Conservation (phyloP, 75 land plant species). For the Adiantum capillusveneris region DNA sequence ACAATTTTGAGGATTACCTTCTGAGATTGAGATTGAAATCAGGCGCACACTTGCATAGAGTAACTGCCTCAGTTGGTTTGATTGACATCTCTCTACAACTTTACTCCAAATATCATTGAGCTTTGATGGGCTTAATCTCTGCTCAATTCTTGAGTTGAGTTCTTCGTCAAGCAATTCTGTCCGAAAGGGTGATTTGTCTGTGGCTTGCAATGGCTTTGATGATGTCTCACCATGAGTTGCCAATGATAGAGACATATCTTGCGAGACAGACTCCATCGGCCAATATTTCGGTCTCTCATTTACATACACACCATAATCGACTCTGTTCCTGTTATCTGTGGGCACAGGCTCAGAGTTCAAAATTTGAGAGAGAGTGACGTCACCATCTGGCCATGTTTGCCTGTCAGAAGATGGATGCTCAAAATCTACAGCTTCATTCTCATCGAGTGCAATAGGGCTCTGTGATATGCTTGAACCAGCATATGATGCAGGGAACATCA, state of each 20-base stretch:
- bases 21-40: conserved; percentile 9
- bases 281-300: neutral
- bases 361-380: neutral
- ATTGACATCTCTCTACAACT: conserved; percentile 22
- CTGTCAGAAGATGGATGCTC: neutral
- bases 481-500: neutral
- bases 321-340: neutral
- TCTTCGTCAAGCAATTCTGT: neutral
- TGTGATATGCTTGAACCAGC: conserved; percentile 8
- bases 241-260: conserved; percentile 10
- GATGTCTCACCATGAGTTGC: neutral
- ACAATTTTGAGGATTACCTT: conserved; percentile 10
- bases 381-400: neutral
- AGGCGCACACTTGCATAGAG: conserved; percentile 23
- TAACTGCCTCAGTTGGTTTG: conserved; percentile 17
- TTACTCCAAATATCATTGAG: conserved; percentile 29
- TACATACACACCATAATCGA: neutral
- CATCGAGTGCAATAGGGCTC: conserved; percentile 8
- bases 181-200: neutral
- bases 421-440: neutral
- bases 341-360: neutral
- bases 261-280: neutral
- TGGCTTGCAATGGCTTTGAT: neutral
- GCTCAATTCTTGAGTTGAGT: conserved; percentile 1
- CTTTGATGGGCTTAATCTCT: neutral